A percentile compares a stretch with the other conserved stretches of the same genome.
Conservation (phyloP, 169 alveolate genomes). For the Plasmodium sp. region DNA sequence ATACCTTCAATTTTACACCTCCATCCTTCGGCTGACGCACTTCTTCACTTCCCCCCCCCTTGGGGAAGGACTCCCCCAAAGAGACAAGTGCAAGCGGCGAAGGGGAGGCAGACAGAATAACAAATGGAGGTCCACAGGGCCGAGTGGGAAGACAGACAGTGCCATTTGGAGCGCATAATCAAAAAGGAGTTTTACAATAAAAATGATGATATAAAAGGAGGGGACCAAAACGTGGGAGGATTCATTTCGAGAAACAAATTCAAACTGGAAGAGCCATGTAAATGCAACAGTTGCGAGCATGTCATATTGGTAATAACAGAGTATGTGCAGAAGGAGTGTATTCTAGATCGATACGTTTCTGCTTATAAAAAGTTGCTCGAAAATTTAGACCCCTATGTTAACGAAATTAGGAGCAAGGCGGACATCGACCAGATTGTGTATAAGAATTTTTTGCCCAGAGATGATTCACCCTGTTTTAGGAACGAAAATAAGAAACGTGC, state of each 20-base stretch:
- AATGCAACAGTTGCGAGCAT: conserved; percentile 40
- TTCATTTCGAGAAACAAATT: conserved; percentile 22
- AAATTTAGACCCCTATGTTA: conserved; percentile 25
- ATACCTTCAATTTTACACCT: not conserved
- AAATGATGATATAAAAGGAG: not conserved
- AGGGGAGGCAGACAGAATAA: not conserved
- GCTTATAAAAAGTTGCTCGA: conserved; percentile 52
- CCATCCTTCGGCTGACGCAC: not conserved
- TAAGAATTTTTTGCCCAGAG: conserved; percentile 2
- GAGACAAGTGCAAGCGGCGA: not conserved
- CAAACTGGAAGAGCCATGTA: not conserved
- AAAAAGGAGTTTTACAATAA: conserved; percentile 43
- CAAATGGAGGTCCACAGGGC: not conserved
- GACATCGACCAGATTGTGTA: conserved; percentile 45
- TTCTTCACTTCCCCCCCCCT: not conserved
- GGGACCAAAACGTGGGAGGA: conserved; percentile 29
- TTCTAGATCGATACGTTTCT: conserved; percentile 16
- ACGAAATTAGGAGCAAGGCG: not conserved
- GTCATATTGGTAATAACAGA: conserved; percentile 46
- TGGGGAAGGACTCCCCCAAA: not conserved
- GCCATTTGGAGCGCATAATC: conserved; percentile 40
- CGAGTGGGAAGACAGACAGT: conserved; percentile 45
- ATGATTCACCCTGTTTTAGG: not conserved
- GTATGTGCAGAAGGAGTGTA: conserved; percentile 53
- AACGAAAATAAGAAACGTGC: not conserved